These are phyloP conservation scores for Vigna trinervia DNA, from an alignment of 306 rosid species.

Conservation along the genomic window DNA sequence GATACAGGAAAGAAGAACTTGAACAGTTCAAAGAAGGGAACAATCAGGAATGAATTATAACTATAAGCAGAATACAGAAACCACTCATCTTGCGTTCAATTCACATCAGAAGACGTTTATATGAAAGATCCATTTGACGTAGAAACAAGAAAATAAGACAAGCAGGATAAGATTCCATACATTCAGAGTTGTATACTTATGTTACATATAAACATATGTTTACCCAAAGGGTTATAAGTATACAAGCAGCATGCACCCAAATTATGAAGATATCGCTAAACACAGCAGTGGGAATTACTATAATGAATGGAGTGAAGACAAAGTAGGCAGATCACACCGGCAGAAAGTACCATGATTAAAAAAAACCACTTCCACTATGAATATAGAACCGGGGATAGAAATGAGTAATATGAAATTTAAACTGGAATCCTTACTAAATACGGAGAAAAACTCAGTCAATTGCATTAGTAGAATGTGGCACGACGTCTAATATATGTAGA, in stretches of 20 bases:
- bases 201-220: not conserved
- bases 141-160: slow-evolving; percentile 26
- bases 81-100: slow-evolving; percentile 24
- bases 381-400: slow-evolving; percentile 13
- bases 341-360: slow-evolving; percentile 7
- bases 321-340: not conserved
- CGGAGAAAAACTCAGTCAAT: slow-evolving; percentile 2
- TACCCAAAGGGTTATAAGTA: slow-evolving; percentile 13
- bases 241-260: slow-evolving; percentile 7
- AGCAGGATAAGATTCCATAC: slow-evolving; percentile 15
- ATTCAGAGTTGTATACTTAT: slow-evolving; percentile 10
- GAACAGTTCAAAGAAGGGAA: slow-evolving; percentile 2
- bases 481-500: not conserved
- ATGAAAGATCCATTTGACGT: not conserved
- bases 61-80: slow-evolving; percentile 30
- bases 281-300: not conserved
- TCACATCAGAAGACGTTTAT: not conserved
- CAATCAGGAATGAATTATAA: not conserved
- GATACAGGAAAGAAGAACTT: slow-evolving; percentile 2
- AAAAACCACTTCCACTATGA: slow-evolving; percentile 12
- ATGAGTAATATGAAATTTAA: slow-evolving; percentile 5
- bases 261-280: not conserved
- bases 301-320: not conserved
- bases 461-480: slow-evolving; percentile 3
- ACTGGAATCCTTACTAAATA: not conserved